Percentiles rank a stretch among this genome's conserved stretches.
phyloP scores from a whole-genome alignment of 805 yeast genomes.

The Wickerhamia fluorescens region DNA sequence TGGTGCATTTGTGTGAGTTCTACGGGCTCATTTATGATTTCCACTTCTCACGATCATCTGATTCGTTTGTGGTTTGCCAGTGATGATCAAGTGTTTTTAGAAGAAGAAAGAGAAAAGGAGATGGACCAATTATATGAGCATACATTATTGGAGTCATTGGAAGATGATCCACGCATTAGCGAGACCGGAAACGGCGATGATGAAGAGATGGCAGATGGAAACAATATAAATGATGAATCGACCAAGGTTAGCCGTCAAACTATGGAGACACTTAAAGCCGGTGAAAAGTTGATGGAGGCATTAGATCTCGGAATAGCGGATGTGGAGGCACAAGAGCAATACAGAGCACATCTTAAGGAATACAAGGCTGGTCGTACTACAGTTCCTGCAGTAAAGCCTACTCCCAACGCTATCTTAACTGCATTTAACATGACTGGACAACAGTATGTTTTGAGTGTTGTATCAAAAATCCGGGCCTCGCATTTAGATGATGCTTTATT shows the following conservation, averaged over 20 bases:
- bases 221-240: conserved; percentile 50
- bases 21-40: conserved; percentile 64
- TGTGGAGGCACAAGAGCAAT: conserved; percentile 47
- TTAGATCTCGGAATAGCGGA: conserved; percentile 76
- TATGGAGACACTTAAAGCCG: conserved; percentile 86
- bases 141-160: conserved; percentile 67
- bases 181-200: conserved; percentile 22
- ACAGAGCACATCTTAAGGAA: conserved; percentile 33
- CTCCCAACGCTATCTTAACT: conserved; percentile 61
- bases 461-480: conserved; percentile 66
- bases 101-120: conserved; percentile 95
- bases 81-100: conserved; percentile 91
- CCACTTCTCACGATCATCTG: conserved; percentile 90
- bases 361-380: conserved; percentile 37
- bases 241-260: conserved; percentile 75
- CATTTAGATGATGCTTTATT: conserved; percentile 90
- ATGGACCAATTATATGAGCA: conserved; percentile 86
- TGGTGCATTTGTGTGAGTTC: conserved; percentile 83
- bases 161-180: conserved; percentile 36
- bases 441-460: conserved; percentile 67
- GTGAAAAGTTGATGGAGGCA: conserved; percentile 90
- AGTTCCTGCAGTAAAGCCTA: conserved; percentile 52
- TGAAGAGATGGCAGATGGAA: conserved; percentile 33
- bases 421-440: conserved; percentile 70
- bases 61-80: conserved; percentile 91